These are phyloP conservation scores for Backusella morwellensis DNA, from an alignment of 192 early-diverging fungal genomes.

Conservation along the genomic window DNA sequence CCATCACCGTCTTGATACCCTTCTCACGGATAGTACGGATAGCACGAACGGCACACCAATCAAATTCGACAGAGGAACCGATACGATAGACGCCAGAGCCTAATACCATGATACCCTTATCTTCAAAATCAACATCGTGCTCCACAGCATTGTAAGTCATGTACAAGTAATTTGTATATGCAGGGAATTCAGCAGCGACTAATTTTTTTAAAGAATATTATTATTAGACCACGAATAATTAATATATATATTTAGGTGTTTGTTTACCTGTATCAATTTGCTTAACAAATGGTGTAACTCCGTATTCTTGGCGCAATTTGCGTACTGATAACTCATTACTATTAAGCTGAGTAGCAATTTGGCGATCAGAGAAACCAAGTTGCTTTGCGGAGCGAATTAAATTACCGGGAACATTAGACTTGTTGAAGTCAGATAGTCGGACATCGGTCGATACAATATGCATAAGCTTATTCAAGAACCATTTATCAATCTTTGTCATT, in stretches of 20 bases:
- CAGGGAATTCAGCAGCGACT: conserved; percentile 98
- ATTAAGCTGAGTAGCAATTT: conserved; percentile 67
- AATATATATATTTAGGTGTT: background rate
- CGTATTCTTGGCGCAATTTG: conserved; percentile 72
- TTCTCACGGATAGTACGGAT: conserved; percentile 90
- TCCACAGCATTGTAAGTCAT: conserved; percentile 95
- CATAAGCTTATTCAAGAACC: conserved; percentile 96
- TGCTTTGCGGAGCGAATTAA: conserved; percentile 81
- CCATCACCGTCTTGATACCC: conserved; percentile 94
- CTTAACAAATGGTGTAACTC: conserved; percentile 94
- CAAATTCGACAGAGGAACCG: conserved; percentile 97
- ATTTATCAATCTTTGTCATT: conserved; percentile 92
- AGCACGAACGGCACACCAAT: conserved; percentile 97
- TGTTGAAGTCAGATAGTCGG: conserved; percentile 56
- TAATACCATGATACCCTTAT: conserved; percentile 95
- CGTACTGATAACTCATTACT: conserved; percentile 90
- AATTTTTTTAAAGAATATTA: conserved; percentile 6
- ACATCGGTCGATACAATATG: conserved; percentile 85
- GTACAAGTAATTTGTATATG: conserved; percentile 98
- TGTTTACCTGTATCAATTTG: conserved; percentile 89
- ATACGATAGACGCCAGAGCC: conserved; percentile 99
- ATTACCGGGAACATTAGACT: conserved; percentile 54
- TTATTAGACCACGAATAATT: too few relatives aligned
- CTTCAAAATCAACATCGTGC: conserved; percentile 90
- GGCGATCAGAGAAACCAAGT: conserved; percentile 95